These are phyloP conservation scores for Hypoxylon sp. DNA, from an alignment of 2,329 filamentous ascomycete genomes.

Conservation along the genomic window DNA sequence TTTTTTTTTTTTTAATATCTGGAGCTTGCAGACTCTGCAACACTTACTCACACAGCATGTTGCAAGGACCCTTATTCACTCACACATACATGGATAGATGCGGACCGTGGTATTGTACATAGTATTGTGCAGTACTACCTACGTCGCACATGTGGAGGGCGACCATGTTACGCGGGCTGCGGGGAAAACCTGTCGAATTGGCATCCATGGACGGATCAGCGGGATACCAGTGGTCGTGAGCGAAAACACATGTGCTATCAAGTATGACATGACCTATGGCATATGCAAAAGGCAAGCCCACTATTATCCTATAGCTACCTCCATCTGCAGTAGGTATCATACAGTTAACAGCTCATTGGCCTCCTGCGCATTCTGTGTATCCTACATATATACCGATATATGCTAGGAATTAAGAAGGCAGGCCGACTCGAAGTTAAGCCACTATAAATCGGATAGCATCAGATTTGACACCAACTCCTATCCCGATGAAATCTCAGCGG, in stretches of 20 bases:
- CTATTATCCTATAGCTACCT: slow-evolving; percentile 22
- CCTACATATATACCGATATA: slow-evolving; percentile 22
- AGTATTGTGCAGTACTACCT: slow-evolving; percentile 38
- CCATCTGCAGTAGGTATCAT: slow-evolving; percentile 14
- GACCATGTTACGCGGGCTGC: slow-evolving; percentile 40
- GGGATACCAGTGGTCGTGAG: slow-evolving; percentile 33
- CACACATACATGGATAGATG: not conserved
- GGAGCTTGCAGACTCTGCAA: slow-evolving; percentile 19
- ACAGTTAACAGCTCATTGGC: slow-evolving; percentile 16
- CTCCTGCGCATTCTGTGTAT: slow-evolving; percentile 5
- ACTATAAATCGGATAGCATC: slow-evolving; percentile 9
- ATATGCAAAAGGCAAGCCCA: slow-evolving; percentile 11
- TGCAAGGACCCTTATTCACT: slow-evolving; percentile 27
- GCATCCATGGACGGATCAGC: slow-evolving; percentile 31
- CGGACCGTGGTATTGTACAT: slow-evolving; percentile 30
- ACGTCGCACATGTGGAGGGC: slow-evolving; percentile 34
- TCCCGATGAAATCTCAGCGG: slow-evolving; percentile 7
- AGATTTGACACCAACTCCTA: slow-evolving; percentile 15
- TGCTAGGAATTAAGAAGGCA: slow-evolving; percentile 18
- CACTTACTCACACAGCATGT: slow-evolving; percentile 8
- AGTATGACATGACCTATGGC: slow-evolving; percentile 27
- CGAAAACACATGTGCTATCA: slow-evolving; percentile 31
- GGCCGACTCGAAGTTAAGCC: not conserved
- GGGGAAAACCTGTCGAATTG: slow-evolving; percentile 45
- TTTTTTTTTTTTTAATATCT: slow-evolving; percentile 27